Base-by-base conservation (phyloP, 2,329 filamentous ascomycete genomes). In the Nothophaeocryptopus gaeumannii region DNA sequence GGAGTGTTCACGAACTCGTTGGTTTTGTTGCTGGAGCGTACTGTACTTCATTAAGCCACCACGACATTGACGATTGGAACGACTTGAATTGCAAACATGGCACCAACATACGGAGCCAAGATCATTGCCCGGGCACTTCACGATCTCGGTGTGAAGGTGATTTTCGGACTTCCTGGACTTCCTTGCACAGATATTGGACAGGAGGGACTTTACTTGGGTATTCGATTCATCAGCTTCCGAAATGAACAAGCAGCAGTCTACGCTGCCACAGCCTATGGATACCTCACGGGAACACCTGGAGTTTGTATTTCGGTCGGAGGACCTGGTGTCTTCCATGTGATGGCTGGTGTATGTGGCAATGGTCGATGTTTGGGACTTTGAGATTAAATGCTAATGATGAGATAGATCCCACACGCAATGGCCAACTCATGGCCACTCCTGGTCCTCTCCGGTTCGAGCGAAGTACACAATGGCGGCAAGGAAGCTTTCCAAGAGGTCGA, bases 181-280 rank as follows among this genome's bases (percentile, higher is more conserved):
- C 78, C 78, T 8, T 74, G 81, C 5, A 75, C 79, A 26, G 76
- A 81, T 47, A 79, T 82, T 34, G 79, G 77, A 15, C 78, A 82
- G 63, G 74, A 80, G 64, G 77, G 74, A 43, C 76, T 81, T 60
- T 74, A 76, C 44, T 65, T 80, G 36, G 79, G 79, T 1, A 80
- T 82, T 53, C 72, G 77, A 29, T 82, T 81, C 63, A 75, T 82
- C 44, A 78, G 74, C 20, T 82, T 81, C 56, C 69, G 79, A 29
- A 82, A 82, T 55, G 79, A 83, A 56, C 79, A 83, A 63, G 77
- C 79, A 9, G 78, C 76, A 30, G 75, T 74, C 55, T 82, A 82
- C 70, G 79, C 79, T 9, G 78, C 79, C 2, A 78, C 75, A 40
- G 76, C 76, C 5, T 81, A 82, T 72, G 79, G 78, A 11, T 82